These are phyloP conservation scores for Rosa lucieae DNA, from an alignment of 306 rosid species.

Conservation along the genomic window DNA sequence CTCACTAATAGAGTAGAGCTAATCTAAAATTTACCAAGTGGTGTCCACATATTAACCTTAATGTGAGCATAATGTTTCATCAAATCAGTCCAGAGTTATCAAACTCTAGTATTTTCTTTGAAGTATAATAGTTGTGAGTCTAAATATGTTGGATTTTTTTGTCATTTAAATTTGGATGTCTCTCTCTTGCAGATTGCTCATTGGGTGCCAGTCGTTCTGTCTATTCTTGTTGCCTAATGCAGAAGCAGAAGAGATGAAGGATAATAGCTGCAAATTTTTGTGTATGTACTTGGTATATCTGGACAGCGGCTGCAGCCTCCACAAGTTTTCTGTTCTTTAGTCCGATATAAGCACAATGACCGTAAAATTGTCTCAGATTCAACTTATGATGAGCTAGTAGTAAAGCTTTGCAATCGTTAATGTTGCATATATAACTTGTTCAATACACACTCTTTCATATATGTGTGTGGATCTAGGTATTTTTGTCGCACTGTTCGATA, in stretches of 20 bases:
- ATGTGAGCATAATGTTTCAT: background rate
- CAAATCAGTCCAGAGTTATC: background rate
- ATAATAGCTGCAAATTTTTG: conserved; percentile 15
- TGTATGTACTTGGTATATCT: background rate
- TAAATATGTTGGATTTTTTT: background rate
- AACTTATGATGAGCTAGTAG: background rate
- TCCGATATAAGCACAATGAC: conserved; percentile 1
- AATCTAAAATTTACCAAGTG: background rate
- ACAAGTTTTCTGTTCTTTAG: background rate
- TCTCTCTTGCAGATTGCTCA: conserved; percentile 23
- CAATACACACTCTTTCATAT: background rate
- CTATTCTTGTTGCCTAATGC: conserved; percentile 16
- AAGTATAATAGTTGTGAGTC: background rate
- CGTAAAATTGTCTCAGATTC: background rate
- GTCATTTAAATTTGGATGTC: conserved; percentile 5
- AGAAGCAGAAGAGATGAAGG: conserved; percentile 16
- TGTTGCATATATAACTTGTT: conserved; percentile 9
- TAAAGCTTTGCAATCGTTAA: background rate
- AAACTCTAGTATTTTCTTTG: no score
- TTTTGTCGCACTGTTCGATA: background rate
- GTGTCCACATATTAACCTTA: background rate
- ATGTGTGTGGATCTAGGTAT: background rate
- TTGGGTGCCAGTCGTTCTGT: conserved; percentile 2
- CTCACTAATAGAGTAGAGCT: background rate
- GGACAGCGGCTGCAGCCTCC: background rate